phyloP scores from a whole-genome alignment of 305 asterid genomes.

The Coffea humblotiana region DNA sequence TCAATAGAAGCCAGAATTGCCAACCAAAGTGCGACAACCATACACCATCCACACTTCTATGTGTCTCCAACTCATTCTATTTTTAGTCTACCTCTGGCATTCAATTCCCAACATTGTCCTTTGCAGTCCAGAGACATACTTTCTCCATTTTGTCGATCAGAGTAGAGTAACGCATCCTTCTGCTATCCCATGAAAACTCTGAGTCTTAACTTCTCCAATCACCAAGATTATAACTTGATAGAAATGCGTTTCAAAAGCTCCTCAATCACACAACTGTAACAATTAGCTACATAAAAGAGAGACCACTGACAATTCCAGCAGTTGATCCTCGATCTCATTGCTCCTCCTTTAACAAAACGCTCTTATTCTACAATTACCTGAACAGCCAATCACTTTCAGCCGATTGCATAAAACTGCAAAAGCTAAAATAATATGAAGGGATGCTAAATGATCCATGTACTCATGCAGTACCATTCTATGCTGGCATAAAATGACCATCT shows the following conservation, averaged over 20 bases:
- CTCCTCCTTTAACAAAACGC: background rate
- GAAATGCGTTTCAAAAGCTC: background rate
- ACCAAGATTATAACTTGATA: background rate
- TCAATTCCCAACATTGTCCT: background rate
- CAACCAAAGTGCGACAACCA: background rate
- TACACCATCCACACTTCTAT: background rate
- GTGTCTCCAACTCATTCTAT: background rate
- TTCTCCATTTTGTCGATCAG: background rate
- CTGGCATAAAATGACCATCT: background rate
- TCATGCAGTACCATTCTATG: background rate
- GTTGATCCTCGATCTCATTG: conserved; percentile 2
- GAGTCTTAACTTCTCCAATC: background rate
- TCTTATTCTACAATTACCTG: background rate
- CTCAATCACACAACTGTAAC: background rate
- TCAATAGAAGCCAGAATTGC: background rate
- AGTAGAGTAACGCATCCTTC: background rate
- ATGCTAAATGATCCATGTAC: conserved; percentile 2
- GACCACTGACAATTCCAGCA: background rate
- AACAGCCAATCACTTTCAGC: background rate
- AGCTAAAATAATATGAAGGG: background rate
- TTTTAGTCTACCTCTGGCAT: background rate
- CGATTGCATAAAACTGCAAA: background rate
- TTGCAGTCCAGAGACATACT: background rate
- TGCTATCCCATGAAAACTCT: background rate
- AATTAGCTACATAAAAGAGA: background rate